These are phyloP conservation scores for Neodidymelliopsis sp. DNA, from an alignment of 2,329 filamentous ascomycete species.

Conservation along the genomic window DNA sequence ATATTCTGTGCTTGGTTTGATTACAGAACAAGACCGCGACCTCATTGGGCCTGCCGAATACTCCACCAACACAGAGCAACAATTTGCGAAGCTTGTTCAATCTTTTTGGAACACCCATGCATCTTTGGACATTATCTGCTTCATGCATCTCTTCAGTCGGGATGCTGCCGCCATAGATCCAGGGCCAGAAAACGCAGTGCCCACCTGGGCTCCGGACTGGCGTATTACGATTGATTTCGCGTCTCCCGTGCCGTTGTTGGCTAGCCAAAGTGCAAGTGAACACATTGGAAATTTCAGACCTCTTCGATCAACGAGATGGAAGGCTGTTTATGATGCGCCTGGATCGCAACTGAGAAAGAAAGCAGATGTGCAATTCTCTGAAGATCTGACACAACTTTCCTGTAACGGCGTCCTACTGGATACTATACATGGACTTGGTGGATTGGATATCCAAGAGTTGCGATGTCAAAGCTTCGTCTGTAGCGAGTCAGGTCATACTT, in stretches of 20 bases:
- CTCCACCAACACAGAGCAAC: slow-evolving; percentile 18
- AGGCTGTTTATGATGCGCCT: slow-evolving; percentile 37
- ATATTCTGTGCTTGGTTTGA: slow-evolving; percentile 40
- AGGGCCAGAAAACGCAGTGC: slow-evolving; percentile 19
- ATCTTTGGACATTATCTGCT: slow-evolving; percentile 42
- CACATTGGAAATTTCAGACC: slow-evolving; percentile 43
- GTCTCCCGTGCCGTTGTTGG: slow-evolving; percentile 45
- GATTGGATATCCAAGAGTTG: slow-evolving; percentile 35
- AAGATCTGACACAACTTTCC: slow-evolving; percentile 31
- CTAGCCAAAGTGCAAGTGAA: slow-evolving; percentile 39
- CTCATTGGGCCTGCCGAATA: slow-evolving; percentile 39
- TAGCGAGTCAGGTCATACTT: slow-evolving; percentile 21
- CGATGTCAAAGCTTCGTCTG: slow-evolving; percentile 39
- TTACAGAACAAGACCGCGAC: slow-evolving; percentile 30
- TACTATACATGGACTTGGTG: slow-evolving; percentile 33
- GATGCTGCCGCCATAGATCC: slow-evolving; percentile 25
- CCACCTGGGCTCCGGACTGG: slow-evolving; percentile 43
- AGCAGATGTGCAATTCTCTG: slow-evolving; percentile 32
- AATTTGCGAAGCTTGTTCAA: slow-evolving; percentile 39
- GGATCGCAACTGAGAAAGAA: slow-evolving; percentile 24
- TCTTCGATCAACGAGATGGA: slow-evolving; percentile 29
- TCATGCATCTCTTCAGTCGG: slow-evolving; percentile 38
- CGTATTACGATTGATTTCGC: slow-evolving; percentile 33
- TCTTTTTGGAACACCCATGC: slow-evolving; percentile 35
- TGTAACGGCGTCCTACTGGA: slow-evolving; percentile 38